Conservation (phyloP, 805 yeast species). For the Saturnispora serradocipensis region DNA sequence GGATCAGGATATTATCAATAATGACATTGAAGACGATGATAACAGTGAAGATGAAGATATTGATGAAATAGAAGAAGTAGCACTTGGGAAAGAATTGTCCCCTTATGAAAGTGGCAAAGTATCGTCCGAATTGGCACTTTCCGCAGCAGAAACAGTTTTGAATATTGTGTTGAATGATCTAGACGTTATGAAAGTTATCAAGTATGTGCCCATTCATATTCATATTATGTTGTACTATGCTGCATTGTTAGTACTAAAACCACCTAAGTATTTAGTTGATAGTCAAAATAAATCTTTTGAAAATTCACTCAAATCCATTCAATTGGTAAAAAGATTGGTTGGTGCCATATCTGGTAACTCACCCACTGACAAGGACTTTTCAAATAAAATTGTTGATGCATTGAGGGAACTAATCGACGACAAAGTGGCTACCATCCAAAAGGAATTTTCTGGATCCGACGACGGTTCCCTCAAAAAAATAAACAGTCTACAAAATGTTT, state of each 20-base stretch:
- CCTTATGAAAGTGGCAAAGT: conserved; percentile 22
- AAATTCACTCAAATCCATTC: conserved; percentile 31
- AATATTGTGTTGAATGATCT: conserved; percentile 49
- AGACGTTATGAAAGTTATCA: conserved; percentile 46
- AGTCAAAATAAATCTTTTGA: conserved; percentile 17
- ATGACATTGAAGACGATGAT: conserved; percentile 20
- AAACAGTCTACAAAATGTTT: conserved; percentile 10
- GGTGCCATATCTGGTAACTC: conserved; percentile 33
- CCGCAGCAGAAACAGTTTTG: conserved; percentile 56
- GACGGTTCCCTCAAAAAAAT: conserved; percentile 10
- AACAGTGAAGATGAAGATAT: conserved; percentile 14
- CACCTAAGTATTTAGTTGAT: conserved; percentile 29
- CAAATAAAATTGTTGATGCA: conserved; percentile 31
- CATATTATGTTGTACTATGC: conserved; percentile 66
- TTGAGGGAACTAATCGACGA: conserved; percentile 23
- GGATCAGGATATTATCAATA: conserved; percentile 10
- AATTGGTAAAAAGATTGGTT: conserved; percentile 36
- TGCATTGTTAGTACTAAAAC: conserved; percentile 44
- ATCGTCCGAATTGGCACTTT: conserved; percentile 40
- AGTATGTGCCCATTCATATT: conserved; percentile 63
- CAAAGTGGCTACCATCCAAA: conserved; percentile 17
- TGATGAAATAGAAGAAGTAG: conserved; percentile 7
- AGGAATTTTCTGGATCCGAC: neutral
- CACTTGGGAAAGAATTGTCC: conserved; percentile 16
- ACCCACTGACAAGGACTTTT: conserved; percentile 47